Evolutionary conservation across 148 eudicot species (phyloP).

Genomic region (Vaccinium myrtillus): DNA sequence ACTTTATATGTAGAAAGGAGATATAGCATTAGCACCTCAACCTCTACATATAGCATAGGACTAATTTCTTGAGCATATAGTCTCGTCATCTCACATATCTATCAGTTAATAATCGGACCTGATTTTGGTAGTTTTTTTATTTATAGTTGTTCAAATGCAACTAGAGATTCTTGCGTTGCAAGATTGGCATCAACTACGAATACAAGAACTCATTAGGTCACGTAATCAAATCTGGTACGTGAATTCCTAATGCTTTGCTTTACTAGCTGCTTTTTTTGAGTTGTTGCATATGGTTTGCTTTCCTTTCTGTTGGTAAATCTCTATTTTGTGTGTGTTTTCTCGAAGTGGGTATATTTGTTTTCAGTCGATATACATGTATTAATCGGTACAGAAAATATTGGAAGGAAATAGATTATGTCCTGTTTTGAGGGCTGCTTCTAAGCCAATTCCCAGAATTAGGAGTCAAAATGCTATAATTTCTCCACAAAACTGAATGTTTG

Average conservation of each 20-base stretch:
- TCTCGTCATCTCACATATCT: too few relatives aligned
- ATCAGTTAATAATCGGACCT: too few relatives aligned
- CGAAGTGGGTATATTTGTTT: too few relatives aligned
- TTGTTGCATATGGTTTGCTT: neutral
- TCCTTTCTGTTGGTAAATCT: neutral
- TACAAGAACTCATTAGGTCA: neutral
- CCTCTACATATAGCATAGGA: neutral
- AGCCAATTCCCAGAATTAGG: too few relatives aligned
- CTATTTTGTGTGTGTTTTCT: neutral
- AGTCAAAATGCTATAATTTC: neutral
- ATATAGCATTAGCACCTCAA: neutral
- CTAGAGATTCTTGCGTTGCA: neutral
- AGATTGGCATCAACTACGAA: neutral
- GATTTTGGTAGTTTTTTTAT: neutral
- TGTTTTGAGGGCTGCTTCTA: neutral
- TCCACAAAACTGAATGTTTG: neutral
- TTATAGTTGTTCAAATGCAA: neutral
- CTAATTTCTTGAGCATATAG: too few relatives aligned
- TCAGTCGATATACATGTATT: too few relatives aligned
- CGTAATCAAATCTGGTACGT: neutral
- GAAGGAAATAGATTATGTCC: neutral
- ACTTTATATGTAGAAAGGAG: neutral
- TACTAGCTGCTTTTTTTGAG: neutral
- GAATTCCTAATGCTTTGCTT: neutral
- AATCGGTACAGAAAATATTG: neutral